These are phyloP conservation scores for Capsicum baccatum DNA, from an alignment of 257 asterid species.

Conservation along the genomic window DNA sequence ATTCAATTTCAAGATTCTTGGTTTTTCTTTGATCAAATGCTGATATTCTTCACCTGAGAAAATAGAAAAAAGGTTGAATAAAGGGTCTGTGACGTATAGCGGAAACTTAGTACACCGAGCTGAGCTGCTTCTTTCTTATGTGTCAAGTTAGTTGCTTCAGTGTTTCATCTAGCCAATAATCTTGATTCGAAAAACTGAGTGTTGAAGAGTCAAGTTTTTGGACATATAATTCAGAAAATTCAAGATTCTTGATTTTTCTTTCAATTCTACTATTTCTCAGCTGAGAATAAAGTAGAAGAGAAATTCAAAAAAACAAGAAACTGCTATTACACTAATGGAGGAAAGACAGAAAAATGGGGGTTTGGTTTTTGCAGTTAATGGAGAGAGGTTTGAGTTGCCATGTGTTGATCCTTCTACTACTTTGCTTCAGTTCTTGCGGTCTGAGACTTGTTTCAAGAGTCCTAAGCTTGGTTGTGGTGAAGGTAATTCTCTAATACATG, in stretches of 20 bases:
- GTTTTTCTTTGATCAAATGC: too few relatives aligned
- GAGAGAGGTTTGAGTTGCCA: not conserved
- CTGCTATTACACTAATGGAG: not conserved
- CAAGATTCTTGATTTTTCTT: not conserved
- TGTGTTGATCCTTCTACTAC: slow-evolving; percentile 55
- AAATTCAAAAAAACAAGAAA: not conserved
- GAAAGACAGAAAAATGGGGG: not conserved
- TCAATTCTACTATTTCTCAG: not conserved
- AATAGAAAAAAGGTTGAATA: too few relatives aligned
- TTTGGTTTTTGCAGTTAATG: slow-evolving; percentile 1
- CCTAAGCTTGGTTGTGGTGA: slow-evolving; percentile 83
- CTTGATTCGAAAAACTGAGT: not conserved
- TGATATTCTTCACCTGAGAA: too few relatives aligned
- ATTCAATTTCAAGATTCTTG: too few relatives aligned
- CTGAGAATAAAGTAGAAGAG: not conserved
- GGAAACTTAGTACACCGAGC: too few relatives aligned
- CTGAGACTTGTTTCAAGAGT: slow-evolving; percentile 66
- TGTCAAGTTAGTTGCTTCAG: too few relatives aligned
- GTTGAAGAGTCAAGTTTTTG: not conserved
- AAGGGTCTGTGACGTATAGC: too few relatives aligned
- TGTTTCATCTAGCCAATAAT: too few relatives aligned
- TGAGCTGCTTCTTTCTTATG: too few relatives aligned
- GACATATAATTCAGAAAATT: not conserved
- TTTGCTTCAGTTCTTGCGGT: slow-evolving; percentile 73
- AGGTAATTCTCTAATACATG: slow-evolving; percentile 46